These are phyloP conservation scores for Microcyclosporella mali DNA, from an alignment of 2,329 filamentous ascomycete species.

Conservation along the genomic window DNA sequence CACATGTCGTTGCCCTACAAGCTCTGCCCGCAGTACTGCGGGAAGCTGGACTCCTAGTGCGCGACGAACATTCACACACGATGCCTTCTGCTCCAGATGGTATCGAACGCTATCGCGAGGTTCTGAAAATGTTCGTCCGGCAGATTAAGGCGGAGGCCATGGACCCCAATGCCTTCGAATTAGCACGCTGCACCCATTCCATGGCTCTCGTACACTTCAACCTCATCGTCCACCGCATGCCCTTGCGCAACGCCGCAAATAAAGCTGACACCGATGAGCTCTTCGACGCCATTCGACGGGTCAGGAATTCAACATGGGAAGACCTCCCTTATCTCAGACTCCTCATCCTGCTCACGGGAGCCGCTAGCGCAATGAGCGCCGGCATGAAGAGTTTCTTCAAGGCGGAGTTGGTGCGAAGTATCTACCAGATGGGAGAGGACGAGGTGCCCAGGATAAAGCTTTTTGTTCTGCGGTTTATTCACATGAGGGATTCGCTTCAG, in stretches of 20 bases:
- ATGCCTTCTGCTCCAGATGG: not conserved
- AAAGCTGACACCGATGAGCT: not conserved
- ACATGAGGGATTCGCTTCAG: not conserved
- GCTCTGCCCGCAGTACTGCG: not conserved
- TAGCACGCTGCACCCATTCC: conserved; percentile 1
- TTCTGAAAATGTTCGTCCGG: not conserved
- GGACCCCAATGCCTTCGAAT: not conserved
- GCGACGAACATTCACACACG: not conserved
- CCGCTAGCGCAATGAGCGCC: not conserved
- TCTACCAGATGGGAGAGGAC: conserved; percentile 2
- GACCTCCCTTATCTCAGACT: conserved; percentile 2
- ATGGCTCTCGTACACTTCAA: conserved; percentile 1
- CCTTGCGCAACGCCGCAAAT: not conserved
- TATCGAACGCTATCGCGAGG: not conserved
- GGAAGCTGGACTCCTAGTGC: not conserved
- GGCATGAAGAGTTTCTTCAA: conserved; percentile 6
- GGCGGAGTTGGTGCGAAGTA: conserved; percentile 1
- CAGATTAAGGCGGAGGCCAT: not conserved
- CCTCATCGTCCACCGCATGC: not conserved
- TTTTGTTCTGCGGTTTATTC: conserved; percentile 3
- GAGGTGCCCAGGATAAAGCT: not conserved
- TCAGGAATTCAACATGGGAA: conserved; percentile 2
- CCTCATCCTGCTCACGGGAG: not conserved
- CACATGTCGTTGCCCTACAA: not conserved
- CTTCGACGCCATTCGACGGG: conserved; percentile 1